A percentile compares a stretch with the other conserved stretches of the same genome.
Conservation (phyloP, 768 basidiomycete species). For the Strobilomyces confusus region DNA sequence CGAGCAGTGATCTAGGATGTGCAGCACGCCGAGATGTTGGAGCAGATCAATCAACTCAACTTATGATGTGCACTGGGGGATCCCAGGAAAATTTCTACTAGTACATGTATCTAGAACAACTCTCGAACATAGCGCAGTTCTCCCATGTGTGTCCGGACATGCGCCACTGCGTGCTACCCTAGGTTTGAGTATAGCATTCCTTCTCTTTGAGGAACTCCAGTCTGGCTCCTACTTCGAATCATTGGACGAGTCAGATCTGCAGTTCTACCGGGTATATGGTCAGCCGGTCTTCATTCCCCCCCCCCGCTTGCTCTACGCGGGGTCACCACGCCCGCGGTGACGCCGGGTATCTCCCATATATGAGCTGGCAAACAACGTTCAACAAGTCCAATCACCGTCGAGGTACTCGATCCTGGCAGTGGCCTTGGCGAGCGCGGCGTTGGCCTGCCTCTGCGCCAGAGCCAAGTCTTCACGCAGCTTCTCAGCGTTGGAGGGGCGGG, state of each 20-base stretch:
- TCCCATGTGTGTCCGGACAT: too few relatives aligned
- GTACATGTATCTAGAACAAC: too few relatives aligned
- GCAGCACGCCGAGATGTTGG: conserved; percentile 77
- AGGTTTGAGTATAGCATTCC: too few relatives aligned
- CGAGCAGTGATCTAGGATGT: conserved; percentile 66
- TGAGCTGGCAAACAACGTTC: background rate
- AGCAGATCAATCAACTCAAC: conserved; percentile 83
- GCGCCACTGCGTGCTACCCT: too few relatives aligned
- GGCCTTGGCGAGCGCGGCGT: conserved; percentile 72
- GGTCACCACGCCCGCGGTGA: too few relatives aligned
- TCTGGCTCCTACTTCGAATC: conserved; percentile 17
- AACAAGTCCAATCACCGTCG: conserved; percentile 48
- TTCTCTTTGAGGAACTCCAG: too few relatives aligned
- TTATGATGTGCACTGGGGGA: too few relatives aligned
- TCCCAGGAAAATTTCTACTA: too few relatives aligned
- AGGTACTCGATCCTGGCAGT: conserved; percentile 79
- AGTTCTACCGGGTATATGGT: conserved; percentile 31
- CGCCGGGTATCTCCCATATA: too few relatives aligned
- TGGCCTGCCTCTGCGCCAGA: conserved; percentile 59
- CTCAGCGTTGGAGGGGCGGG: conserved; percentile 34
- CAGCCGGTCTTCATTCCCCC: conserved; percentile 31
- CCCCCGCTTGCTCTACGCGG: too few relatives aligned
- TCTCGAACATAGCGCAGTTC: too few relatives aligned
- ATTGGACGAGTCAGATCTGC: conserved; percentile 31
- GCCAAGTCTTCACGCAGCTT: conserved; percentile 68